A percentile compares a stretch with the other conserved stretches of the same genome.
Conservation (phyloP, 352 stramenopile species). For the Phytopythium oedochilum region DNA sequence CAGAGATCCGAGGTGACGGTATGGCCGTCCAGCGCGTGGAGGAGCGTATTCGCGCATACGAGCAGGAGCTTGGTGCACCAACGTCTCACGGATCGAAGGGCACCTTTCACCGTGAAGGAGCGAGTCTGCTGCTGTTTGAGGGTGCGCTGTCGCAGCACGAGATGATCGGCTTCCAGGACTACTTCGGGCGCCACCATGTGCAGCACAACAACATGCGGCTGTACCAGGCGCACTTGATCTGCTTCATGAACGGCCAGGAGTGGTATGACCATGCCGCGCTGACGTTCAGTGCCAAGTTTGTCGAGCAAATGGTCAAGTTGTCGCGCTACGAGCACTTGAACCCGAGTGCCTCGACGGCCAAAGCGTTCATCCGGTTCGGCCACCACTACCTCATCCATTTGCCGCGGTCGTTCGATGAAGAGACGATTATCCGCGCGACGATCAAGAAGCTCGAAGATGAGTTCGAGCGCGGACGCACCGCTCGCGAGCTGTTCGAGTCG, state of each 20-base stretch:
- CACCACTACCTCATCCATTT: conserved; percentile 81
- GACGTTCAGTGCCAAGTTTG: conserved; percentile 63
- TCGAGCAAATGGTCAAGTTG: conserved; percentile 79
- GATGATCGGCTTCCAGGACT: conserved; percentile 64
- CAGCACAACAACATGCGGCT: conserved; percentile 48
- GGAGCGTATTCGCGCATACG: conserved; percentile 52
- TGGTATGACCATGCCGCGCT: conserved; percentile 63
- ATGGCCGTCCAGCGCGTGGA: conserved; percentile 57
- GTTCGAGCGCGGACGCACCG: conserved; percentile 70
- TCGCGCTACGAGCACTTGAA: conserved; percentile 61
- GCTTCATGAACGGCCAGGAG: conserved; percentile 61
- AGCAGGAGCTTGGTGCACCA: conserved; percentile 59
- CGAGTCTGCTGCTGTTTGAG: conserved; percentile 69
- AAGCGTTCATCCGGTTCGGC: conserved; percentile 71
- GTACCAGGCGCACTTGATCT: conserved; percentile 69
- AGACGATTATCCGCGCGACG: conserved; percentile 60
- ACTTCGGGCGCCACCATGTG: conserved; percentile 46
- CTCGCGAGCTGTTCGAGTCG: conserved; percentile 68
- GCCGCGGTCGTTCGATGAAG: conserved; percentile 70
- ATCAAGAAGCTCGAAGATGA: conserved; percentile 75
- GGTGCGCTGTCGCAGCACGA: conserved; percentile 58
- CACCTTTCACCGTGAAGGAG: conserved; percentile 57
- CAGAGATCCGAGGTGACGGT: conserved; percentile 59
- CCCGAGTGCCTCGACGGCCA: conserved; percentile 31
- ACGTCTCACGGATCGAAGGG: conserved; percentile 32